Evolutionary conservation across 1,139 yeast genomes (phyloP).

Genomic region (Entelexis sorbosivorans): DNA sequence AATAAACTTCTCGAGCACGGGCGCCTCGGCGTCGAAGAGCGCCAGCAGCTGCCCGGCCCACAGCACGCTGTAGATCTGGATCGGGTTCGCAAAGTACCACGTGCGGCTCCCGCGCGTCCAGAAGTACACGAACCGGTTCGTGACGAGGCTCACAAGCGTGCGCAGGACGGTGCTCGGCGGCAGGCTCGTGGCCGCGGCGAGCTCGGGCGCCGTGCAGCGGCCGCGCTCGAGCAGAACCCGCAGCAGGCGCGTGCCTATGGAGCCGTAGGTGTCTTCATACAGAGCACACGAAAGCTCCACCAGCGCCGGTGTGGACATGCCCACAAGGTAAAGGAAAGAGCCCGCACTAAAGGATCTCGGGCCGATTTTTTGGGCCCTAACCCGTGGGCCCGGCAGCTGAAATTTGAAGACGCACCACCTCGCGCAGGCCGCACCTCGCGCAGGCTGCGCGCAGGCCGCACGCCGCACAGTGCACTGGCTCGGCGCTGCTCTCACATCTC

Average conservation of each 20-base stretch:
- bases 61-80: constrained; percentile 51
- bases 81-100: constrained; percentile 52
- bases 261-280: constrained; percentile 32
- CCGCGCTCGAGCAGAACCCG: constrained; percentile 31
- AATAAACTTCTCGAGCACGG: constrained; percentile 51
- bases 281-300: constrained; percentile 30
- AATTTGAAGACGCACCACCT: not conserved
- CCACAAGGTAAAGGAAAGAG: not conserved
- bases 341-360: not conserved
- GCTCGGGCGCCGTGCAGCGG: constrained; percentile 28
- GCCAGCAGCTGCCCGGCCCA: constrained; percentile 70
- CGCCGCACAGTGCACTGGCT: too few species aligned
- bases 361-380: constrained; percentile 6
- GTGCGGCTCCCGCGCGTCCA: constrained; percentile 31
- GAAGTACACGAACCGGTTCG: constrained; percentile 34
- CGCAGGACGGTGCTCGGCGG: constrained; percentile 30
- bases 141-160: constrained; percentile 33
- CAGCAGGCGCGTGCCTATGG: constrained; percentile 31
- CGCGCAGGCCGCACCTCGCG: too few species aligned
- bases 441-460: too few species aligned
- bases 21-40: not conserved
- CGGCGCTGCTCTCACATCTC: too few species aligned
- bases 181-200: constrained; percentile 27
- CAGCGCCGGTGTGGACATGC: constrained; percentile 30
- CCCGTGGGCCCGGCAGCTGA: not conserved